These are phyloP conservation scores for Brassica napus DNA, from an alignment of 345 rosid species.

Conservation along the genomic window DNA sequence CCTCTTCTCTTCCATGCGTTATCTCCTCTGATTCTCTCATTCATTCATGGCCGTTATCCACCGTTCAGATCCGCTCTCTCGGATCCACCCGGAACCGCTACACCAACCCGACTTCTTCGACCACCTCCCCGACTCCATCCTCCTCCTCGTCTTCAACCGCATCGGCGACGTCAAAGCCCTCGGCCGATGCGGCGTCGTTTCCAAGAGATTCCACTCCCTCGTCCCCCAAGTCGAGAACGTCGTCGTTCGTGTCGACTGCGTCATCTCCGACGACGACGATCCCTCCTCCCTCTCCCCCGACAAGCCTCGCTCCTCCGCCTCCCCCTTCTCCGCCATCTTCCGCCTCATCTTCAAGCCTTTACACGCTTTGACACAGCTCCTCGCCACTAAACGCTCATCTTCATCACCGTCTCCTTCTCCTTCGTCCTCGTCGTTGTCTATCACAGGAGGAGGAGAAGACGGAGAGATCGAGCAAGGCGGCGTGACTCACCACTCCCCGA, in stretches of 20 bases:
- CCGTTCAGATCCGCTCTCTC: constrained; percentile 58
- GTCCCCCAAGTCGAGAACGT: constrained; percentile 85
- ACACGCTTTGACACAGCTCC: constrained; percentile 64
- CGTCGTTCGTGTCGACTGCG: constrained; percentile 91
- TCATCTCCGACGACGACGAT: constrained; percentile 74
- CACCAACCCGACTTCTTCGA: constrained; percentile 69
- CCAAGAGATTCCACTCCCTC: constrained; percentile 72
- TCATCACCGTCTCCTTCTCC: background rate
- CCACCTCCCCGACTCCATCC: constrained; percentile 74
- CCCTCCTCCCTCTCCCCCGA: constrained; percentile 39
- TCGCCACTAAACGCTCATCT: constrained; percentile 50
- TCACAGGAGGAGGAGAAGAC: constrained; percentile 50
- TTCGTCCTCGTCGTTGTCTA: constrained; percentile 10
- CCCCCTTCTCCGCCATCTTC: constrained; percentile 40
- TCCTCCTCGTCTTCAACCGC: constrained; percentile 71
- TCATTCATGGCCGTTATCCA: constrained; percentile 24
- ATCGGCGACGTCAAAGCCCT: constrained; percentile 91
- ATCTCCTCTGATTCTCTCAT: constrained; percentile 25
- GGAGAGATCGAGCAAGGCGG: constrained; percentile 74
- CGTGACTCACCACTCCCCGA: constrained; percentile 97
- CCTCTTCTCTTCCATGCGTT: constrained; percentile 7
- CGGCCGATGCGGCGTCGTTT: constrained; percentile 87
- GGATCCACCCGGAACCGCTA: constrained; percentile 49
- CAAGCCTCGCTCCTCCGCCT: constrained; percentile 45
- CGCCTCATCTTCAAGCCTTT: constrained; percentile 68